Conservation (phyloP, 2,329 filamentous ascomycete genomes). For the Curvularia lunata region DNA sequence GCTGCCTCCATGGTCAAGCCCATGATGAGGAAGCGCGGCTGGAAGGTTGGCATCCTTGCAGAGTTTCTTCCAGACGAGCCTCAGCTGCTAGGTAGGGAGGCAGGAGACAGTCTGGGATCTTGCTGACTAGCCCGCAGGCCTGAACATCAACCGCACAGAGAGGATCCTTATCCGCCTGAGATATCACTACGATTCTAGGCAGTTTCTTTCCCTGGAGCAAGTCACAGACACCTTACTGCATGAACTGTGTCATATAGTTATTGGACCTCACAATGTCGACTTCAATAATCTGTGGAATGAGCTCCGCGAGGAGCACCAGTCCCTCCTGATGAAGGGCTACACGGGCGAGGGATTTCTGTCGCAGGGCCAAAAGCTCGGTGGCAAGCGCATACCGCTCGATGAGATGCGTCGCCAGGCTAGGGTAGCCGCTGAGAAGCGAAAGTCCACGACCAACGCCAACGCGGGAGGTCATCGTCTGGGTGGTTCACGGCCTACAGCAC, state of each 20-base stretch:
- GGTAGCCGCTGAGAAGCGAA: constrained; percentile 74
- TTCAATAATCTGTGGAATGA: constrained; percentile 92
- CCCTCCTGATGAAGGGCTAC: constrained; percentile 79
- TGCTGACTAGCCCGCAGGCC: constrained; percentile 52
- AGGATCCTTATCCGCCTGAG: constrained; percentile 84
- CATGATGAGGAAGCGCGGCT: constrained; percentile 86
- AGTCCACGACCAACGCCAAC: constrained; percentile 63
- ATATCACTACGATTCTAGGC: constrained; percentile 72
- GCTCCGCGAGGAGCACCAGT: constrained; percentile 82
- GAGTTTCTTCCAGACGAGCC: constrained; percentile 83
- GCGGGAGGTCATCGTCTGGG: constrained; percentile 78
- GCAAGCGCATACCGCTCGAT: constrained; percentile 61
- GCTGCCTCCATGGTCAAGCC: constrained; percentile 90
- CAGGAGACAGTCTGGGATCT: neutral
- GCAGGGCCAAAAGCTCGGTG: constrained; percentile 74
- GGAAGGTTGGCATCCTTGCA: constrained; percentile 77
- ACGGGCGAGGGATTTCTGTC: constrained; percentile 89
- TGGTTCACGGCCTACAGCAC: constrained; percentile 60
- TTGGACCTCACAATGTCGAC: constrained; percentile 79
- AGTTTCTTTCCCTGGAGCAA: constrained; percentile 81
- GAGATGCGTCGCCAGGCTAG: constrained; percentile 79
- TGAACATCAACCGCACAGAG: constrained; percentile 78
- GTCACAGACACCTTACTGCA: constrained; percentile 92
- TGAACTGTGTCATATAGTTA: constrained; percentile 86
- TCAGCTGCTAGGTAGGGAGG: constrained; percentile 69